Evolutionary conservation across 306 rosid genomes (phyloP), one percentile per base, ranked within the genome.

Genomic region (Inga leiocalycina): DNA sequence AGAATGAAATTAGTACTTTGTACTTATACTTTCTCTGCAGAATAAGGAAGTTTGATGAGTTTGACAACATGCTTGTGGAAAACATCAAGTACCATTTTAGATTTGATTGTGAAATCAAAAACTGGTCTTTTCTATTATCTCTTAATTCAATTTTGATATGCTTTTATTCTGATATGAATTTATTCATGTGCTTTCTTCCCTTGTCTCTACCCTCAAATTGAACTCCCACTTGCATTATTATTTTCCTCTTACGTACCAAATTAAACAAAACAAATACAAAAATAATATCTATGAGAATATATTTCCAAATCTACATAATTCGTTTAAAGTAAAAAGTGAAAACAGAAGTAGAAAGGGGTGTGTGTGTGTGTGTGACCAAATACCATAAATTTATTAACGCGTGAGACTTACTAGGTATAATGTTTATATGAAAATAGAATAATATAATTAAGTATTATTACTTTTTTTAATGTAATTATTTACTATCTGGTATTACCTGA

Each of bases 161-260:
- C 24, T 59, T 68, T 44, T 45, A 76, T 59, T 78, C 57, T 56
- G 32, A 51, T 48, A 71, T 70, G 61, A 32, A 15, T 57, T 5
- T 52, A n/a, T 46, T 59, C 75, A 77, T 76, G 84, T 74, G 79
- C 61, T 35, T 20, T 51, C 27, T 20, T 51, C 74, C 24, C 62
- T 70, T 17, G 4, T 75, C 68, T 39, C 70, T 39, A 11, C 37
- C 16, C 20, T 30, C 68, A 37, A 67, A 32, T 43, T 52, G 39
- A 41, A 43, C 13, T 22, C 46, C 80, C 24, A 77, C 51, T 81
- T 71, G 76, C 74, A 52, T 76, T 44, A 52, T 76, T 44, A 5
- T 77, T 51, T 3, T 22, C 44, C 14, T 2, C 17, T 69, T 41
- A 71, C 80, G 62, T 74, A 22, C 76, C 77, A 85, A 84, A 85